Base-by-base conservation (phyloP, 208 protist species). In the Leishmania arabica region DNA sequence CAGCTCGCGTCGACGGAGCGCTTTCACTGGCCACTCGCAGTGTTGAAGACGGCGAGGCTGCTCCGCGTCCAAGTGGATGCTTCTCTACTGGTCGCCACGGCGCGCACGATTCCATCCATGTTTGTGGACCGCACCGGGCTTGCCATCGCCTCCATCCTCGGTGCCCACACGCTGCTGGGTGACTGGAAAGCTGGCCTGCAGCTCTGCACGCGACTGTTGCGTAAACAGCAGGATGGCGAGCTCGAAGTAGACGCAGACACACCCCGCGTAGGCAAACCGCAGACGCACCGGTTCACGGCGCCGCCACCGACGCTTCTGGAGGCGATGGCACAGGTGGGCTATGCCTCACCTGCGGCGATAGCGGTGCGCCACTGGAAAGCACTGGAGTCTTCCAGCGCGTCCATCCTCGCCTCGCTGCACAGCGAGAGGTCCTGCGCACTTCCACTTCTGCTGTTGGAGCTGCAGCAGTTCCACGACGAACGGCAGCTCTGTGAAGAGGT, bases 261-360 rank as follows among this genome's bases (percentile, higher is more conserved):
- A 42, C 62, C n/a, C 17, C 74, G 4, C 17, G 72, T 15, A 47
- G 49, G 51, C 19, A 78, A 34, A 13, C 76, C 65, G 17, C 70
- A 77, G 37, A 68, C 79, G 78, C 60, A 60, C 31, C 72, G 58
- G 75, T 75, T 75, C 77, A 70, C 42, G 2, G 24, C 60, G 13
- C 62, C 80, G 13, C 42, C 75, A 37, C 78, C 82, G 34, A 75
- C 75, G 2, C 64, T 88, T 64, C 51, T 80, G 24, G 81, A 82
- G 45, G 75, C 79, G 60, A 86, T 84, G 85, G 82, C 82, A n/a
- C 78, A 84, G 60, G 82, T 84, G 3, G 82, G 82, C 49, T 86
- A 80, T 66, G 82, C 62, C 15, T 76, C 68, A 5, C 85, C 85
- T 1, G 5, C 31, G 27, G 47, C 42, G 13, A 47, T 45, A 11